Base-by-base conservation (phyloP, 306 rosid genomes). In the Prunus kanzakura region DNA sequence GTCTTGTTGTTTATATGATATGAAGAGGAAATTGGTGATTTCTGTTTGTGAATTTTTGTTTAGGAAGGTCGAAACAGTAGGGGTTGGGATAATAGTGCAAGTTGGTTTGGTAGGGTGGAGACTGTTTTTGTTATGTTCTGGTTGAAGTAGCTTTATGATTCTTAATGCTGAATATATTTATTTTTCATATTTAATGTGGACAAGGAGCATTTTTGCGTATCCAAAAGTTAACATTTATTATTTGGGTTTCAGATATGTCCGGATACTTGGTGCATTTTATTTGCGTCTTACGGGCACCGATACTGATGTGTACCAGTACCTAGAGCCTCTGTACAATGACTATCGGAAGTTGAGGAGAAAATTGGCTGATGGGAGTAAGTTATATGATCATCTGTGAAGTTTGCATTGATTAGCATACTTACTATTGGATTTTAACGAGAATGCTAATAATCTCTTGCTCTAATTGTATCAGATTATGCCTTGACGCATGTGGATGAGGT, bases 401-500 rank as follows among this genome's bases (percentile, higher is more conserved):
- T 52, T 50, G 35, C 46, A 22, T 15, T 13, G 62, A 35, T 72
- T 32, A 12, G 38, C n/a, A 5, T 30, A 46, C 47, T 56, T 60
- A 27, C 23, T 29, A 64, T n/a, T 14, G 15, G 14, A 4, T 51
- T 7, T 22, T 23, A 13, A 22, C 1, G 16, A 18, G n/a, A 19
- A 19, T 3, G 20, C 75, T 76, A 64, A 67, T 76, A 73, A 67
- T 55, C 50, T 57, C 12, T 56, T 64, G 61, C 27, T 74, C 62
- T 79, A 23, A 30, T 62, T 80, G 78, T 80, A 69, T 78, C 85
- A 95, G 99, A 82, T 57, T 95, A 85, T 82, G 0, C 83, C 27
- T 87, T 95, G 89, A 90, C 97, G 1, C 99, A 92, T 55, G 97
- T 95, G 81, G 99, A 95, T 83, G 99, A 95, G 90, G 92, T 92